Percentiles rank a stretch among this genome's conserved stretches.
Evolutionary conservation across 2,329 filamentous ascomycete genomes (phyloP).

Genomic region (Botrytis fragariae): DNA sequence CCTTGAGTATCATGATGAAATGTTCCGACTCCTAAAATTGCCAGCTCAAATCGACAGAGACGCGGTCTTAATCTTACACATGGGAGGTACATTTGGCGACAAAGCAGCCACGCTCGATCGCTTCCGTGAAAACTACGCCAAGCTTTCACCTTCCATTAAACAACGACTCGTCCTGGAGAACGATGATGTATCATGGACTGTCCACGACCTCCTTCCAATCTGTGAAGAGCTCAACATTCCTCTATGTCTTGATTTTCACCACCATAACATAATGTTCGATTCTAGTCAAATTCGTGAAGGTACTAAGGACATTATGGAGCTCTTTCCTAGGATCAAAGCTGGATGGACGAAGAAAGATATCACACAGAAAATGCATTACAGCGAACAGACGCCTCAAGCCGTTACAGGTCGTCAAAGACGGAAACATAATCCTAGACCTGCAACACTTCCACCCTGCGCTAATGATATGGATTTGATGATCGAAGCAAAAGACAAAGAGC

Average conservation of each 20-base stretch:
- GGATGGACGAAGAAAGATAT: slow-evolving; percentile 86
- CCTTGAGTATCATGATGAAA: slow-evolving; percentile 82
- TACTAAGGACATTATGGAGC: slow-evolving; percentile 71
- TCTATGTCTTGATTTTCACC: slow-evolving; percentile 87
- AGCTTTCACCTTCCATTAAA: slow-evolving; percentile 68
- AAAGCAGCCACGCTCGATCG: slow-evolving; percentile 50
- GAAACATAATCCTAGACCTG: slow-evolving; percentile 81
- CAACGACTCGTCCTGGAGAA: slow-evolving; percentile 86
- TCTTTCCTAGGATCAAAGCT: slow-evolving; percentile 74
- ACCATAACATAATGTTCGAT: slow-evolving; percentile 93
- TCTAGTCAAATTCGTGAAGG: slow-evolving; percentile 71
- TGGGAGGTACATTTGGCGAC: slow-evolving; percentile 88
- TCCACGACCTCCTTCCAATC: slow-evolving; percentile 83
- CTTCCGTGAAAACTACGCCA: slow-evolving; percentile 53
- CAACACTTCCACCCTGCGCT: slow-evolving; percentile 76
- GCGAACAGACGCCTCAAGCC: slow-evolving; percentile 72
- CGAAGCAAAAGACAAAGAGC: slow-evolving; percentile 96
- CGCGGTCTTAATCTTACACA: slow-evolving; percentile 91
- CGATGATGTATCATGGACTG: slow-evolving; percentile 89
- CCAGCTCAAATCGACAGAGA: slow-evolving; percentile 77
- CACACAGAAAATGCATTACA: slow-evolving; percentile 96
- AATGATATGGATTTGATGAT: slow-evolving; percentile 96
- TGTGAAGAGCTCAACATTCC: slow-evolving; percentile 96
- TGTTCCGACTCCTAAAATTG: slow-evolving; percentile 73
- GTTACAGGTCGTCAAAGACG: slow-evolving; percentile 75